Percentiles rank a stretch among this genome's conserved stretches.
These are phyloP conservation scores for Phylloporus sp. DNA, from an alignment of 768 basidiomycete genomes.

Conservation along the genomic window DNA sequence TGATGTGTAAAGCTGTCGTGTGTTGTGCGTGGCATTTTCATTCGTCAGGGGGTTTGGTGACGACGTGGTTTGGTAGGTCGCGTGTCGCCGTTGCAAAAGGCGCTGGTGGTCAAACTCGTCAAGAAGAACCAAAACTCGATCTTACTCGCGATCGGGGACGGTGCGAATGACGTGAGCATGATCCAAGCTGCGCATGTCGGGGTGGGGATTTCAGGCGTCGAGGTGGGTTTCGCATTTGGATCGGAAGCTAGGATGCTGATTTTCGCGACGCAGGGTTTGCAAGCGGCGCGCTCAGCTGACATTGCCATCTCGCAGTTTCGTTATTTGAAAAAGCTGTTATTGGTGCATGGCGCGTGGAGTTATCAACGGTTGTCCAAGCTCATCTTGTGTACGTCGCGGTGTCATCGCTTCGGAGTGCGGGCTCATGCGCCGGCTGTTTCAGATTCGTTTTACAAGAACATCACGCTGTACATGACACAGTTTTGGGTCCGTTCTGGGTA, in stretches of 20 bases:
- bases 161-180: slow-evolving; percentile 99
- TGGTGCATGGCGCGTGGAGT: slow-evolving; percentile 99
- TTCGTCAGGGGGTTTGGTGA: not conserved
- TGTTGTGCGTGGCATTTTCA: slow-evolving; percentile 60
- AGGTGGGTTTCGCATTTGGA: slow-evolving; percentile 47
- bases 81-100: slow-evolving; percentile 96
- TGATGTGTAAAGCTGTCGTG: slow-evolving; percentile 98
- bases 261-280: slow-evolving; percentile 57
- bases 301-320: slow-evolving; percentile 98
- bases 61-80: slow-evolving; percentile 47
- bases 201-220: slow-evolving; percentile 95
- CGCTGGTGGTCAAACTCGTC: slow-evolving; percentile 96
- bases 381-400: slow-evolving; percentile 72
- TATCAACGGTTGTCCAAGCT: slow-evolving; percentile 93
- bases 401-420: slow-evolving; percentile 3
- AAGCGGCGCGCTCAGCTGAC: slow-evolving; percentile 97
- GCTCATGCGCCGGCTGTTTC: slow-evolving; percentile 6
- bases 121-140: slow-evolving; percentile 94
- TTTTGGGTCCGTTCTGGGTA: slow-evolving; percentile 67
- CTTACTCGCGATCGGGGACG: slow-evolving; percentile 94
- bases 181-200: slow-evolving; percentile 98
- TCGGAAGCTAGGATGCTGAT: too few species aligned
- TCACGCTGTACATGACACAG: slow-evolving; percentile 95
- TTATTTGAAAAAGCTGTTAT: slow-evolving; percentile 86
- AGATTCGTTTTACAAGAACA: slow-evolving; percentile 99